Conservation (phyloP, 139 green algal species). For the Tetraselmis chui region DNA sequence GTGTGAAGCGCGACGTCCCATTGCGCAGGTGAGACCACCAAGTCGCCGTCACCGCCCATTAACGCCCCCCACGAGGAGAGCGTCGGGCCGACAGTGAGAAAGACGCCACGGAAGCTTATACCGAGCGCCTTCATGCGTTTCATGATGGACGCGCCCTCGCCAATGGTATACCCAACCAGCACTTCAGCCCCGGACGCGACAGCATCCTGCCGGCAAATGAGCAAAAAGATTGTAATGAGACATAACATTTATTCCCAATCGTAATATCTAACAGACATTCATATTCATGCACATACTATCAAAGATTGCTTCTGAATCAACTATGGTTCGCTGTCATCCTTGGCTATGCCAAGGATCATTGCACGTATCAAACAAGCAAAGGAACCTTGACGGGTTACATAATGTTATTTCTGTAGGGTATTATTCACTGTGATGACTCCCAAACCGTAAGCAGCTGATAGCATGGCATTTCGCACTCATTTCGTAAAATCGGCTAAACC, state of each 20-base stretch:
- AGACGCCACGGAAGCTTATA: neutral
- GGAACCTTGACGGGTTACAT: no score
- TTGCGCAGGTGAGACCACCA: neutral
- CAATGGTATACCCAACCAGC: neutral
- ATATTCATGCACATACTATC: no score
- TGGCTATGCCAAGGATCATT: no score
- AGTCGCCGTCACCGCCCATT: neutral
- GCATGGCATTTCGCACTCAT: no score
- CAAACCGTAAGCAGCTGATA: no score
- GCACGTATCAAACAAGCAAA: no score
- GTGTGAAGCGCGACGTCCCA: neutral
- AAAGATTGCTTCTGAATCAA: no score
- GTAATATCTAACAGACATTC: neutral
- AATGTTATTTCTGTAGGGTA: no score
- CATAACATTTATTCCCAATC: neutral
- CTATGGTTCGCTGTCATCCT: no score
- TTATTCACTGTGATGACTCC: no score
- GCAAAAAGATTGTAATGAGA: neutral
- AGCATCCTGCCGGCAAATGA: neutral
- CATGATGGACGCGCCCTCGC: neutral
- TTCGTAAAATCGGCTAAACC: no score
- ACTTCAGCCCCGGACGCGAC: neutral
- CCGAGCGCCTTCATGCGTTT: neutral
- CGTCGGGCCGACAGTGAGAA: neutral
- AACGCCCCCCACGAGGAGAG: neutral